Evolutionary conservation across 148 eudicot genomes (phyloP), one percentile per base, ranked within the genome.

Genomic region (Silene uniflora): DNA sequence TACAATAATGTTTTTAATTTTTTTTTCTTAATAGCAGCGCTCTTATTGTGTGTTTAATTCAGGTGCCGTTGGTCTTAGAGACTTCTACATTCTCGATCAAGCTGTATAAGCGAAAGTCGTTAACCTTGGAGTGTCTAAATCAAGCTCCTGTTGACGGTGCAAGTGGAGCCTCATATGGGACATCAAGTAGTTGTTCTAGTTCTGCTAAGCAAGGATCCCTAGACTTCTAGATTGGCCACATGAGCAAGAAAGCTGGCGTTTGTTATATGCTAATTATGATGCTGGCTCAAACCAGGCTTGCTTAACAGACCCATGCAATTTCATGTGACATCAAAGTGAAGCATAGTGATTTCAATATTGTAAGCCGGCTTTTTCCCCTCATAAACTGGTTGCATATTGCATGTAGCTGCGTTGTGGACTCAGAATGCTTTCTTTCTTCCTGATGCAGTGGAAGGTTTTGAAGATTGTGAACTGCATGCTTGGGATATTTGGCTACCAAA

Each of bases 121-220:
- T 66, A 76, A 83, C 87, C 77, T 87, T 94, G 78, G 98, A 94
- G 78, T 90, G 93, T 76, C 82, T 94, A 65, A 94, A 94, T 83
- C 98, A 94, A 87, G 98, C 98, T 76, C 98, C 97, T 1, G 80
- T 94, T 56, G 98, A 94, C 63, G 93, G 92, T 80, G 86, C 97
- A 58, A 91, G 91, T 87, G 97, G 98, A 75, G 85, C 79, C 72
- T 93, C 97, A 4, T 91, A 94, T 85, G 88, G 75, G 66, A 84
- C 93, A 72, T 81, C 97, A 74, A 86, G 91, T 72, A 82, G 89
- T 73, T 94, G 98, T 80, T 90, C 97, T 69, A 78, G 91, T 54
- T 88, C 93, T 12, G 77, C 91, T 17, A 86, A 81, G 62, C 75
- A 87, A 68, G 90, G 90, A 24, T 32, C 79, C 67, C 89, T 94